Percentiles rank a stretch among this genome's conserved stretches.
Evolutionary conservation across 2,329 filamentous ascomycete genomes (phyloP).

Genomic region (Ustulina deusta): DNA sequence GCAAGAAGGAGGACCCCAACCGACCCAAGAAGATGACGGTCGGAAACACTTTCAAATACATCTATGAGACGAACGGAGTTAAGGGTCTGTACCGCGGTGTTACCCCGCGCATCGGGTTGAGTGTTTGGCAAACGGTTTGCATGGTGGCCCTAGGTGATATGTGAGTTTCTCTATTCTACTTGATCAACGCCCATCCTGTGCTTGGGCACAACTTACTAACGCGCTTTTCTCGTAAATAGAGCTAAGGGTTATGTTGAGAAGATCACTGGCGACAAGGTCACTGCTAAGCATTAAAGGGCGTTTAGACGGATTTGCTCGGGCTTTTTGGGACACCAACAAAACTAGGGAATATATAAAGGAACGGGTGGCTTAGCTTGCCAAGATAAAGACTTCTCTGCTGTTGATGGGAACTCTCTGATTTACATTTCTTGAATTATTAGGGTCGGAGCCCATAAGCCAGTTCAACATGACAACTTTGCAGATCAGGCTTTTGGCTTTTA

Average conservation of each 20-base stretch:
- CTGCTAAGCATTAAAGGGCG: slow-evolving; percentile 73
- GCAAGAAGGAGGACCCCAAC: slow-evolving; percentile 97
- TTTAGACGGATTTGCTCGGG: slow-evolving; percentile 44
- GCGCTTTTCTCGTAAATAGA: slow-evolving; percentile 55
- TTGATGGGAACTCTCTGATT: slow-evolving; percentile 25
- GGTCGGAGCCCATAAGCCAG: slow-evolving; percentile 15
- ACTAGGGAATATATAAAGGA: slow-evolving; percentile 33
- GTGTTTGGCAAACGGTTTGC: slow-evolving; percentile 99
- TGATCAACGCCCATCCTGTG: not conserved
- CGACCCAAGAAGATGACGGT: slow-evolving; percentile 99
- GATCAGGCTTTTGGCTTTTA: slow-evolving; percentile 1
- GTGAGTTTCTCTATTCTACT: slow-evolving; percentile 67
- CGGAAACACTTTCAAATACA: slow-evolving; percentile 85
- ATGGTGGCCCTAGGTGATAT: slow-evolving; percentile 99
- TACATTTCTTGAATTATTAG: slow-evolving; percentile 20
- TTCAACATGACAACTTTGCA: slow-evolving; percentile 18
- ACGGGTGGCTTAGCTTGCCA: slow-evolving; percentile 28
- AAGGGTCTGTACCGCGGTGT: slow-evolving; percentile 97
- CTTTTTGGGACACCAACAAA: slow-evolving; percentile 39
- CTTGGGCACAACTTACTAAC: slow-evolving; percentile 45
- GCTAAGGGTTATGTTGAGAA: slow-evolving; percentile 76
- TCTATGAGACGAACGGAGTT: slow-evolving; percentile 89
- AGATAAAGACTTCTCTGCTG: slow-evolving; percentile 32
- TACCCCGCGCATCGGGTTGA: slow-evolving; percentile 90
- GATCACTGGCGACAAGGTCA: slow-evolving; percentile 72